Conservation (phyloP, 148 eudicot genomes). For the Chenopodium quinoa region DNA sequence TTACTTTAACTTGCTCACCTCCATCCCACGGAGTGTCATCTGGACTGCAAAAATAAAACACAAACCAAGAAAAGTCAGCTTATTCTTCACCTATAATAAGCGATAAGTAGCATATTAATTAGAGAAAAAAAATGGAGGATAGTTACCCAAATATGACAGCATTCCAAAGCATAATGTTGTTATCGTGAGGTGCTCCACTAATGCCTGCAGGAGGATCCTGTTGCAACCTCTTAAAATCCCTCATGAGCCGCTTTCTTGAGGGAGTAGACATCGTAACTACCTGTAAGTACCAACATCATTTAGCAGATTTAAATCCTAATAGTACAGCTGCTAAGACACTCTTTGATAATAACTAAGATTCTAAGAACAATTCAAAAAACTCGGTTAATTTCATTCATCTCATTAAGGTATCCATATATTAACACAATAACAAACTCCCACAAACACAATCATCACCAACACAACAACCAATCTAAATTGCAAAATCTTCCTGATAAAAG, state of each 20-base stretch:
- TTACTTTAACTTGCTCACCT: constrained; percentile 35
- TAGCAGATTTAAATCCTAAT: background rate
- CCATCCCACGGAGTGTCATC: constrained; percentile 64
- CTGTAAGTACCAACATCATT: constrained; percentile 7
- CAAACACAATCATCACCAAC: background rate
- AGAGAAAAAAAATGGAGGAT: background rate
- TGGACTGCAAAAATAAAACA: constrained; percentile 41
- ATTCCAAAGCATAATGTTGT: constrained; percentile 54
- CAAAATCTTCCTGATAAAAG: too few species aligned
- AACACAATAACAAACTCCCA: background rate
- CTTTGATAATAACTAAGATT: too few species aligned
- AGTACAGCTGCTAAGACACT: too few species aligned
- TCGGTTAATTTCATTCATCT: background rate
- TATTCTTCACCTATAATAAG: constrained; percentile 17
- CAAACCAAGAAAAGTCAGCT: constrained; percentile 20
- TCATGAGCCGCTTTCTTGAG: constrained; percentile 50
- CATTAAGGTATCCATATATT: background rate
- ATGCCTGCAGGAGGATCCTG: constrained; percentile 61
- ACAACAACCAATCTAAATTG: background rate
- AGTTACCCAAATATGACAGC: constrained; percentile 55
- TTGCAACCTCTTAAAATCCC: constrained; percentile 58
- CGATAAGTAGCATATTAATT: background rate
- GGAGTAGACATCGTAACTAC: constrained; percentile 48
- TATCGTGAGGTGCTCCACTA: constrained; percentile 55
- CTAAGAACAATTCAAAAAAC: too few species aligned